A percentile compares a stretch with the other conserved stretches of the same genome.
Evolutionary conservation across 495 filamentous ascomycete genomes (phyloP).

Genomic region (Aspergillus cristatus): DNA sequence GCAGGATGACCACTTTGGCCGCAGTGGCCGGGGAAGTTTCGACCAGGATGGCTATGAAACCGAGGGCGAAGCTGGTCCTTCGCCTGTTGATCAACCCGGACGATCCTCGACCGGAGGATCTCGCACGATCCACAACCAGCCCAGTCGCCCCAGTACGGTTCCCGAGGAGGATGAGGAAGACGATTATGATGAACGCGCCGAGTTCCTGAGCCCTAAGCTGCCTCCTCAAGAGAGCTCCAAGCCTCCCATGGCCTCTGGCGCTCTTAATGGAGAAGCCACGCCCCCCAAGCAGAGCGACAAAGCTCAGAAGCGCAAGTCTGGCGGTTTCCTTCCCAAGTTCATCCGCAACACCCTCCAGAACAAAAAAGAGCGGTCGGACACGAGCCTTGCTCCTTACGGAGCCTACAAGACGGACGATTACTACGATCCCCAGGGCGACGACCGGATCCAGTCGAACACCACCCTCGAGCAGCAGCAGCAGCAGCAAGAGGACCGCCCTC

Average conservation of each 20-base stretch:
- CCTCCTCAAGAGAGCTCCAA: constrained; percentile 18
- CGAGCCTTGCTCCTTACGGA: constrained; percentile 54
- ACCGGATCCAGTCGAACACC: constrained; percentile 61
- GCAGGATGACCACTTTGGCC: constrained; percentile 26
- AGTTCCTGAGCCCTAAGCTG: constrained; percentile 39
- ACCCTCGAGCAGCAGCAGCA: constrained; percentile 41
- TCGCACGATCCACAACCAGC: no score
- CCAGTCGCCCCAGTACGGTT: constrained; percentile 84
- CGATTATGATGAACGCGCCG: constrained; percentile 45
- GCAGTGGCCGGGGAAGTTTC: constrained; percentile 16
- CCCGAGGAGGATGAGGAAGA: constrained; percentile 68
- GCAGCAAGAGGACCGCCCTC: constrained; percentile 42
- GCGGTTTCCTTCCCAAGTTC: constrained; percentile 81
- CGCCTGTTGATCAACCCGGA: constrained; percentile 68
- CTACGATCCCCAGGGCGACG: constrained; percentile 57
- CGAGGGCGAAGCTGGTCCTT: constrained; percentile 70
- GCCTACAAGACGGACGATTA: constrained; percentile 46
- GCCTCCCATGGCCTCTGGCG: constrained; percentile 45
- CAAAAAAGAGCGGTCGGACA: constrained; percentile 54
- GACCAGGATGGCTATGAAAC: constrained; percentile 63
- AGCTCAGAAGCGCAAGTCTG: constrained; percentile 83
- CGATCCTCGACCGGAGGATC: constrained; percentile 62
- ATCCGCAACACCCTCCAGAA: constrained; percentile 43
- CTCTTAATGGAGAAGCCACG: constrained; percentile 65
- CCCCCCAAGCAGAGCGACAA: constrained; percentile 68